These are phyloP conservation scores for Arabis alpina DNA, from an alignment of 345 rosid species.

Conservation along the genomic window DNA sequence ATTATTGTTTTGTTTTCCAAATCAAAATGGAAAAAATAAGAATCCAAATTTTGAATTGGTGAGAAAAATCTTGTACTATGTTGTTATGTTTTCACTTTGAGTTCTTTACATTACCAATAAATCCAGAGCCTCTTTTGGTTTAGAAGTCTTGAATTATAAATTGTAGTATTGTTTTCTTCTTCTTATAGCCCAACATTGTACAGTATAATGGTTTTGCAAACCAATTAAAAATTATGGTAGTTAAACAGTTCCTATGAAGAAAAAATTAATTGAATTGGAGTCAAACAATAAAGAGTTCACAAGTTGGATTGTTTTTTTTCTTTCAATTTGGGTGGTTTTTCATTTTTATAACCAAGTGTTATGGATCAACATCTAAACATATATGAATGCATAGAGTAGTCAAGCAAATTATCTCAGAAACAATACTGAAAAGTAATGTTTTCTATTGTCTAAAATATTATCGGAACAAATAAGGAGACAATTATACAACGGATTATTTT, in stretches of 20 bases:
- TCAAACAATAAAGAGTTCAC: slow-evolving; percentile 12
- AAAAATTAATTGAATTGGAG: background rate
- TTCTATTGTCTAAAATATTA: no score
- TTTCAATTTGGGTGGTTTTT: background rate
- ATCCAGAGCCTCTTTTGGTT: slow-evolving; percentile 1
- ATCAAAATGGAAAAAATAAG: background rate
- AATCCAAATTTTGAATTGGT: background rate
- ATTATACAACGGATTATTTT: no score
- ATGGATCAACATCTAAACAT: background rate
- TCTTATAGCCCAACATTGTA: no score
- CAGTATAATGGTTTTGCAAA: background rate
- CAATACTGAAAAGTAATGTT: background rate
- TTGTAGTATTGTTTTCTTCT: background rate
- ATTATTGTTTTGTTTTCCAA: slow-evolving; percentile 10
- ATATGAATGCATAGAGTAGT: background rate
- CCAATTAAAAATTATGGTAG: background rate
- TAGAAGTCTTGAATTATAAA: background rate
- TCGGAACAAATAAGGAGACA: no score
- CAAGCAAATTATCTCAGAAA: no score
- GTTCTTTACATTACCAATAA: background rate
- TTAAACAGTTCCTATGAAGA: background rate
- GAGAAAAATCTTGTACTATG: background rate
- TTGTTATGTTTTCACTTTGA: background rate
- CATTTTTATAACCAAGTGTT: background rate
- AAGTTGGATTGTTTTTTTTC: slow-evolving; percentile 9